Evolutionary conservation across 768 basidiomycete genomes (phyloP).

Genomic region (Rhizopogon rudus): DNA sequence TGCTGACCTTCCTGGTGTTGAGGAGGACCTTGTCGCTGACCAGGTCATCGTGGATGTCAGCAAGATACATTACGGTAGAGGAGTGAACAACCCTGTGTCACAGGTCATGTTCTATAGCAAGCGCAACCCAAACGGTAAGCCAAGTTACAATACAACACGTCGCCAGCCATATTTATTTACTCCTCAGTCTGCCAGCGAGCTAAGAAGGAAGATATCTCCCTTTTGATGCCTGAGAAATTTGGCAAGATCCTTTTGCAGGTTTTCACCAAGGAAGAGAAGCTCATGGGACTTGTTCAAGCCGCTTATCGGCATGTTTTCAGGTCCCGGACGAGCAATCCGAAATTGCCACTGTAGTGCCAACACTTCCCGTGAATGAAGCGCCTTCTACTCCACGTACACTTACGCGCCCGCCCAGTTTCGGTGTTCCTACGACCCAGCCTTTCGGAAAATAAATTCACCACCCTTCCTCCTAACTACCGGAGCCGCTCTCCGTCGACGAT

Average conservation of each 20-base stretch:
- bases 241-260: slow-evolving; percentile 67
- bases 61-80: slow-evolving; percentile 75
- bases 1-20: slow-evolving; percentile 17
- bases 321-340: neutral
- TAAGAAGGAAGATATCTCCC: slow-evolving; percentile 54
- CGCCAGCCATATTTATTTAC: neutral
- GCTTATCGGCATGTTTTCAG: slow-evolving; percentile 51
- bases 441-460: slow-evolving; percentile 37
- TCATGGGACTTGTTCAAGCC: slow-evolving; percentile 59
- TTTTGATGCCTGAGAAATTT: slow-evolving; percentile 56
- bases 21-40: slow-evolving; percentile 26
- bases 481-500: slow-evolving; percentile 25
- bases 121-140: slow-evolving; percentile 49
- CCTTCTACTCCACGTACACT: slow-evolving; percentile 32
- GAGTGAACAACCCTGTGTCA: slow-evolving; percentile 62
- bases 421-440: neutral
- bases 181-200: slow-evolving; percentile 40
- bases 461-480: slow-evolving; percentile 33
- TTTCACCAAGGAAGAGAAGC: slow-evolving; percentile 55
- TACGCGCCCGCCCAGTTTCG: slow-evolving; percentile 9
- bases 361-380: slow-evolving; percentile 32
- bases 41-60: slow-evolving; percentile 64
- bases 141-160: neutral
- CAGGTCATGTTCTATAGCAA: slow-evolving; percentile 74
- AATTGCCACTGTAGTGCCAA: slow-evolving; percentile 11